A percentile compares a stretch with the other conserved stretches of the same genome.
Evolutionary conservation across 768 basidiomycete genomes (phyloP).

Genomic region (Nidularia sp.): DNA sequence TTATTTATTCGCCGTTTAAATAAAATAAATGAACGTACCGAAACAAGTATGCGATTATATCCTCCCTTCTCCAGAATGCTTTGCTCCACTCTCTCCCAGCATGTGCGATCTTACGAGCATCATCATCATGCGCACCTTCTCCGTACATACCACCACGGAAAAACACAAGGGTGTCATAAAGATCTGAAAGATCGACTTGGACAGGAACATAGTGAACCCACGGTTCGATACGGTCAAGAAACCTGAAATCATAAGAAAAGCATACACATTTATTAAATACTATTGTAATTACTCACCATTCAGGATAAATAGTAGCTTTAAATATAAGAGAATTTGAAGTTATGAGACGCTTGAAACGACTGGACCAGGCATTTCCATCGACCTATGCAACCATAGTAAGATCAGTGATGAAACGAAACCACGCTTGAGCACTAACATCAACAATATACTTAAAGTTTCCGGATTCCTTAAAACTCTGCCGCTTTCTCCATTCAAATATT

Average conservation of each 20-base stretch:
- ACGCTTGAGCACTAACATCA: conserved; percentile 33
- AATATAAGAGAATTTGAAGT: conserved; percentile 61
- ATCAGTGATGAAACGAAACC: not conserved
- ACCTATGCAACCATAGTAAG: conserved; percentile 25
- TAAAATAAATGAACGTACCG: conserved; percentile 22
- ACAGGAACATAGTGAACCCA: conserved; percentile 79
- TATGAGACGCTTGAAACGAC: conserved; percentile 62
- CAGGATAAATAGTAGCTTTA: conserved; percentile 70
- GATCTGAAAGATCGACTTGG: conserved; percentile 58
- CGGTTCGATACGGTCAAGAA: conserved; percentile 49
- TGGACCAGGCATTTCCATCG: conserved; percentile 67
- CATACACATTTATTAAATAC: not conserved
- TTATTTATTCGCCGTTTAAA: not conserved
- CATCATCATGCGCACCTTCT: conserved; percentile 53
- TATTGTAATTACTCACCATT: conserved; percentile 44
- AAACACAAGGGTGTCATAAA: conserved; percentile 70
- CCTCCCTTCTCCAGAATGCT: conserved; percentile 43
- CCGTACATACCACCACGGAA: conserved; percentile 63
- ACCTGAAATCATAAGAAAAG: conserved; percentile 28
- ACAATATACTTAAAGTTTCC: conserved; percentile 59
- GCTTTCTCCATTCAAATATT: conserved; percentile 45
- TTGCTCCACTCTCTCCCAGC: conserved; percentile 26
- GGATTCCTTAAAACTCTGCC: conserved; percentile 42
- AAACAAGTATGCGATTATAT: conserved; percentile 44
- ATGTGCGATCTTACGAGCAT: conserved; percentile 48